A percentile compares a stretch with the other conserved stretches of the same genome.
These are phyloP conservation scores for Phaeomoniella chlamydospora DNA, from an alignment of 2,329 filamentous ascomycete species.

Conservation along the genomic window DNA sequence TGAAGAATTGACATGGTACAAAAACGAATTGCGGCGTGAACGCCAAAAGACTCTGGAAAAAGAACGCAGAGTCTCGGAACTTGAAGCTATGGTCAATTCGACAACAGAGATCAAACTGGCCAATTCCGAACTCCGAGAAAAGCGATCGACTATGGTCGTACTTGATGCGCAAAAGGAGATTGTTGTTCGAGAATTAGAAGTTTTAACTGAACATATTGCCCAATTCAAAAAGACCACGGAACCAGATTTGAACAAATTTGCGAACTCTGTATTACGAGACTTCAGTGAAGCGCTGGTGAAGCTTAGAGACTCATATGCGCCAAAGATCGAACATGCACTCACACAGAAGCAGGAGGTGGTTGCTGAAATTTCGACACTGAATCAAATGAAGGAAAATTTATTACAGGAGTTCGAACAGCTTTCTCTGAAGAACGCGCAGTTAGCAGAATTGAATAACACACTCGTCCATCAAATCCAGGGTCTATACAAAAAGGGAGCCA, in stretches of 20 bases:
- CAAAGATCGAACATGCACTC: constrained; percentile 74
- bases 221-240: constrained; percentile 70
- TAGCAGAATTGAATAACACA: constrained; percentile 91
- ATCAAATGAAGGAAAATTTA: constrained; percentile 79
- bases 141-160: constrained; percentile 88
- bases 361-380: constrained; percentile 71
- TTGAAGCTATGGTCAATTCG: constrained; percentile 45
- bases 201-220: constrained; percentile 77
- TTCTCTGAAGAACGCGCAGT: constrained; percentile 83
- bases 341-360: constrained; percentile 71
- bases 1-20: constrained; percentile 52
- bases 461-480: constrained; percentile 89
- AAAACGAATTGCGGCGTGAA: constrained; percentile 63
- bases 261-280: constrained; percentile 46
- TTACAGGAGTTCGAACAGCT: constrained; percentile 92
- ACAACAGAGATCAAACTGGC: constrained; percentile 55
- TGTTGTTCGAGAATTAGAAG: constrained; percentile 81
- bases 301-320: constrained; percentile 65
- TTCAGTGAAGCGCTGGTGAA: constrained; percentile 47
- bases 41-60: constrained; percentile 76
- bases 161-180: constrained; percentile 91
- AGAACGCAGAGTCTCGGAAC: constrained; percentile 72
- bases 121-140: constrained; percentile 79
- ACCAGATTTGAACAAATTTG: constrained; percentile 60
- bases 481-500: constrained; percentile 68